Evolutionary conservation across 75 land plant genomes (phyloP).

Genomic region (Picea glauca): DNA sequence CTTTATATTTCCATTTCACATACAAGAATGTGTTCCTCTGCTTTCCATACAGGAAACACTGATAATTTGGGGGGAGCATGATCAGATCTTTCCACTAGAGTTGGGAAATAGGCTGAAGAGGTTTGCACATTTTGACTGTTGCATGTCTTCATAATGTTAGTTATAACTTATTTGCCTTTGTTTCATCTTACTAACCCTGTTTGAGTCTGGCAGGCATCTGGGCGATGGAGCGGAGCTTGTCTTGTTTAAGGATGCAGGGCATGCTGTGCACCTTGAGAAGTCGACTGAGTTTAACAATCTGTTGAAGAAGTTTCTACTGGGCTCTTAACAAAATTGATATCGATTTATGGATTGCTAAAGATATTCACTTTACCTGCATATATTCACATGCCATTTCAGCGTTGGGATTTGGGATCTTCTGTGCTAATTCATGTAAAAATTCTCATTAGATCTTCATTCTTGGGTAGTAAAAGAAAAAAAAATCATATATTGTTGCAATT

Average conservation of each 20-base stretch:
- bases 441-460: too few species aligned
- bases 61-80: slow-evolving; percentile 76
- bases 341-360: not conserved
- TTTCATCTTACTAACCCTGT: not conserved
- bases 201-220: slow-evolving; percentile 48
- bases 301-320: slow-evolving; percentile 41
- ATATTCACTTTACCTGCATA: not conserved
- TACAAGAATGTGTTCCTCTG: not conserved
- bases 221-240: slow-evolving; percentile 58
- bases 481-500: too few species aligned
- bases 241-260: slow-evolving; percentile 64
- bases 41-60: slow-evolving; percentile 49
- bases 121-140: slow-evolving; percentile 14
- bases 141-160: not conserved
- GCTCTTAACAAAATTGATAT: not conserved
- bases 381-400: too few species aligned
- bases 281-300: slow-evolving; percentile 47
- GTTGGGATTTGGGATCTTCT: too few species aligned
- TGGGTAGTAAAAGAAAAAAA: too few species aligned
- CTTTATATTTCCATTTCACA: not conserved
- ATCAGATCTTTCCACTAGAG: slow-evolving; percentile 62
- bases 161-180: not conserved
- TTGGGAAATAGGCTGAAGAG: slow-evolving; percentile 59
- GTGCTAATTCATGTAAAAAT: too few species aligned
- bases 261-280: slow-evolving; percentile 68